These are phyloP conservation scores for Globisporangium paddicum DNA, from an alignment of 352 stramenopile genomes.

Conservation along the genomic window DNA sequence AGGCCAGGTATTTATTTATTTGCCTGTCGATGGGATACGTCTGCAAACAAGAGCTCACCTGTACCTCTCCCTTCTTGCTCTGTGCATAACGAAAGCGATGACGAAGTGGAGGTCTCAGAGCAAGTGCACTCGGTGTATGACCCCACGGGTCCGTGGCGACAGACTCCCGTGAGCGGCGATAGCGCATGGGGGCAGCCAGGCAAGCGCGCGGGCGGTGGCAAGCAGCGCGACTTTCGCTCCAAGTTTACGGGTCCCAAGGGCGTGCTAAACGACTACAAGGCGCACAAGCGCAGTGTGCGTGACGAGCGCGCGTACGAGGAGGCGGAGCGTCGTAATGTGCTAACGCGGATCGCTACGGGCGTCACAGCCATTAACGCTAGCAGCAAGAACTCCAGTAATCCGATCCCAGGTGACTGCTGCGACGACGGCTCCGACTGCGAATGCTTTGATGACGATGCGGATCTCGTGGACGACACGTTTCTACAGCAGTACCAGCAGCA, in stretches of 20 bases:
- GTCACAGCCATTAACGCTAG: conserved; percentile 7
- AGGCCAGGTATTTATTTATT: conserved; percentile 74
- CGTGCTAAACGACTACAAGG: conserved; percentile 81
- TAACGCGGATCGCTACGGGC: conserved; percentile 67
- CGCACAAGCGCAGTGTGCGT: conserved; percentile 54
- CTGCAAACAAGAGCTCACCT: no score
- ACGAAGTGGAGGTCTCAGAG: conserved; percentile 51
- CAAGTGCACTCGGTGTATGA: conserved; percentile 66
- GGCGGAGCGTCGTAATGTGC: conserved; percentile 38
- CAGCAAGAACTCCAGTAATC: conserved; percentile 2
- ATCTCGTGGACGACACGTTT: conserved; percentile 50
- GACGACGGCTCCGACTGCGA: conserved; percentile 24
- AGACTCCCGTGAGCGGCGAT: conserved; percentile 30
- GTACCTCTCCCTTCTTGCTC: neutral
- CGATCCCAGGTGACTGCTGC: conserved; percentile 10
- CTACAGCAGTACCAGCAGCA: conserved; percentile 54
- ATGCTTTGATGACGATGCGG: conserved; percentile 27
- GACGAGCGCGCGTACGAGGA: conserved; percentile 51
- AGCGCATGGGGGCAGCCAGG: conserved; percentile 47
- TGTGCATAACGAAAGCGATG: conserved; percentile 23
- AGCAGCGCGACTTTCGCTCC: conserved; percentile 49
- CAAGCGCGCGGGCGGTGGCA: conserved; percentile 13
- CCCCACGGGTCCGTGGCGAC: conserved; percentile 60
- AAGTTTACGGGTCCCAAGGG: conserved; percentile 76
- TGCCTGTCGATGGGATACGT: no score